phyloP scores from a whole-genome alignment of 1,139 yeast species.

The Yamadazyma pseudoaaseri region DNA sequence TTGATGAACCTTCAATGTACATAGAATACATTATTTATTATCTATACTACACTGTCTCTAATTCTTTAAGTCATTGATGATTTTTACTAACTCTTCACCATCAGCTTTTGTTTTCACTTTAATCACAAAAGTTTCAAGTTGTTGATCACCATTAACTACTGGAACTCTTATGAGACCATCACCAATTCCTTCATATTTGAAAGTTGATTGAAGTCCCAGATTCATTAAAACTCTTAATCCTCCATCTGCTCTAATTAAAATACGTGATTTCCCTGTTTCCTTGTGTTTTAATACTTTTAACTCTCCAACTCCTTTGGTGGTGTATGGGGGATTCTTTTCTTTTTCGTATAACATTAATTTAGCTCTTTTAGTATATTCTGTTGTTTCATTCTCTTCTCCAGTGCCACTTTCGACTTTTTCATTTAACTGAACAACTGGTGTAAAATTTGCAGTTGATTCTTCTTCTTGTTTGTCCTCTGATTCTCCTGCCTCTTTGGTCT shows the following conservation, averaged over 20 bases:
- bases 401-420: slow-evolving; percentile 50
- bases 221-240: slow-evolving; percentile 80
- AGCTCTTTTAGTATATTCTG: slow-evolving; percentile 63
- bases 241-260: slow-evolving; percentile 86
- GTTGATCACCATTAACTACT: slow-evolving; percentile 41
- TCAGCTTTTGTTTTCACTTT: slow-evolving; percentile 70
- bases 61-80: slow-evolving; percentile 43
- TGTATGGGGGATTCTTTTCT: slow-evolving; percentile 48
- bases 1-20: background rate
- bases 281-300: slow-evolving; percentile 66
- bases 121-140: slow-evolving; percentile 58
- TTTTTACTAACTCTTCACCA: slow-evolving; percentile 59
- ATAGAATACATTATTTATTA: background rate
- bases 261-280: slow-evolving; percentile 60
- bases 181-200: slow-evolving; percentile 57
- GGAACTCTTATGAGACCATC: slow-evolving; percentile 64
- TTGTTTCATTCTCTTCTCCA: slow-evolving; percentile 84
- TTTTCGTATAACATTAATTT: slow-evolving; percentile 66
- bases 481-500: slow-evolving; percentile 2
- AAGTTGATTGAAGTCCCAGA: slow-evolving; percentile 48
- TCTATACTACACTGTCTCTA: slow-evolving; percentile 6
- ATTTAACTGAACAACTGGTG: slow-evolving; percentile 45
- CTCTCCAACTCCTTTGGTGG: slow-evolving; percentile 76
- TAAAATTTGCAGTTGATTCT: slow-evolving; percentile 24
- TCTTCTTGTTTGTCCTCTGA: background rate